Percentiles rank a stretch among this genome's conserved stretches.
These are phyloP conservation scores for Powellomyces hirtus DNA, from an alignment of 192 early-diverging fungal genomes.

Conservation along the genomic window DNA sequence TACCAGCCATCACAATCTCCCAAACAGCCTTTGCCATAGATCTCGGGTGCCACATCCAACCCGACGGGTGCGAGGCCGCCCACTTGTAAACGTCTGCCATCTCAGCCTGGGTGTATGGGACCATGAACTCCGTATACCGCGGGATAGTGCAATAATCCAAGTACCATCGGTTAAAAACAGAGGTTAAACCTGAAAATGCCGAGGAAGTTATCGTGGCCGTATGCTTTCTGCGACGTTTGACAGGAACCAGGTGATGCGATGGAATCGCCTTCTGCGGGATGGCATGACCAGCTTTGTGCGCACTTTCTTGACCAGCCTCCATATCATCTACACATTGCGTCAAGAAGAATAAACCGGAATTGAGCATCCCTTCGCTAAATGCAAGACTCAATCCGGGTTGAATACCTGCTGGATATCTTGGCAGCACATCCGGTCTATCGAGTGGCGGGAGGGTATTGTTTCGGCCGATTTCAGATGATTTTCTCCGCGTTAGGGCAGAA, in stretches of 20 bases:
- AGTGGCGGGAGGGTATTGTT: neutral
- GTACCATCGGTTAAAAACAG: neutral
- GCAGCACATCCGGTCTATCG: neutral
- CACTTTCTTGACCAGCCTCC: neutral
- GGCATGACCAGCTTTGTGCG: too few species aligned
- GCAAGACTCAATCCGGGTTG: too few species aligned
- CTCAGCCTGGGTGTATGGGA: neutral
- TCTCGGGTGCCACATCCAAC: slow-evolving; percentile 7
- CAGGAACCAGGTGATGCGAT: neutral
- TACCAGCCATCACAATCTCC: slow-evolving; percentile 40
- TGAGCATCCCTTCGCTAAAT: too few species aligned
- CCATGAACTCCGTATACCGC: slow-evolving; percentile 8
- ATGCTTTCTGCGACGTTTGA: neutral
- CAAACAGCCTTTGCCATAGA: slow-evolving; percentile 28
- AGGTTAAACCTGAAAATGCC: neutral
- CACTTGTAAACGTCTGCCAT: neutral
- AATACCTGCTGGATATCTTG: neutral
- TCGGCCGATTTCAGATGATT: too few species aligned
- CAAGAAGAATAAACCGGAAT: too few species aligned
- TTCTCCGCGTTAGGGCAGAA: too few species aligned
- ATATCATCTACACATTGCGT: too few species aligned
- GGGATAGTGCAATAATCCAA: slow-evolving; percentile 12
- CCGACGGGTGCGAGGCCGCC: neutral
- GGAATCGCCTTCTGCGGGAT: neutral
- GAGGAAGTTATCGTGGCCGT: neutral